Percentiles rank a stretch among this genome's conserved stretches.
Evolutionary conservation across 2,329 filamentous ascomycete species (phyloP).

Genomic region (Trichoderma sp.): DNA sequence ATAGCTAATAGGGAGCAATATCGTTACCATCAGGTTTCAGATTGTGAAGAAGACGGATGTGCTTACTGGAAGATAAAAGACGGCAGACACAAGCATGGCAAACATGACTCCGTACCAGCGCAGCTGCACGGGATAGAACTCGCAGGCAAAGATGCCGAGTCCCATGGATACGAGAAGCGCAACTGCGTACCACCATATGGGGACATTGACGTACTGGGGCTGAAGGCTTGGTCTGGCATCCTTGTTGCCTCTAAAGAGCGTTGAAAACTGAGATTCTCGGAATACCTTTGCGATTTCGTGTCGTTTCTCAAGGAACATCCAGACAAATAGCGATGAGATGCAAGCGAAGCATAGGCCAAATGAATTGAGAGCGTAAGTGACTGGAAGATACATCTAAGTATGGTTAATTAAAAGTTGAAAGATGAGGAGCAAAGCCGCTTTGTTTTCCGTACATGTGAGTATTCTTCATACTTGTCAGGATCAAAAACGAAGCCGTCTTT

Average conservation of each 20-base stretch:
- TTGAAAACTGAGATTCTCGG: constrained; percentile 1
- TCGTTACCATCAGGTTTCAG: background rate
- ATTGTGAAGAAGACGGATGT: background rate
- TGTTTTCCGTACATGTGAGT: constrained; percentile 47
- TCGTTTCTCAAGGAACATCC: constrained; percentile 37
- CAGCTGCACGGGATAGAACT: constrained; percentile 37
- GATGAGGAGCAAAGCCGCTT: rapidly evolving
- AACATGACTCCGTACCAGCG: constrained; percentile 38
- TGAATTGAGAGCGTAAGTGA: constrained; percentile 47
- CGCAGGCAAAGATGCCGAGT: constrained; percentile 35
- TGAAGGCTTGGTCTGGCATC: constrained; percentile 24
- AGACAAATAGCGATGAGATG: constrained; percentile 43
- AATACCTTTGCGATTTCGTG: constrained; percentile 28
- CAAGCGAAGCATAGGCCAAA: constrained; percentile 57
- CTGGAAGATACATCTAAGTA: constrained; percentile 46
- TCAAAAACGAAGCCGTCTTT: constrained; percentile 47
- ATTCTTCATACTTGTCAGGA: constrained; percentile 49
- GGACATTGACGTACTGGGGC: constrained; percentile 28
- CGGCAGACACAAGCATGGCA: constrained; percentile 33
- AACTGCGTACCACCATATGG: constrained; percentile 34
- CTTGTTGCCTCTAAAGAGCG: constrained; percentile 1
- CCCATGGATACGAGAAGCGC: constrained; percentile 30
- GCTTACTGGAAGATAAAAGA: constrained; percentile 36
- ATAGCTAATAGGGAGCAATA: constrained; percentile 28
- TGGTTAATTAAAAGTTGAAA: background rate